Evolutionary conservation across 352 stramenopile species (phyloP), one percentile per base, ranked within the genome.

Genomic region (Phytophthora megakarya): DNA sequence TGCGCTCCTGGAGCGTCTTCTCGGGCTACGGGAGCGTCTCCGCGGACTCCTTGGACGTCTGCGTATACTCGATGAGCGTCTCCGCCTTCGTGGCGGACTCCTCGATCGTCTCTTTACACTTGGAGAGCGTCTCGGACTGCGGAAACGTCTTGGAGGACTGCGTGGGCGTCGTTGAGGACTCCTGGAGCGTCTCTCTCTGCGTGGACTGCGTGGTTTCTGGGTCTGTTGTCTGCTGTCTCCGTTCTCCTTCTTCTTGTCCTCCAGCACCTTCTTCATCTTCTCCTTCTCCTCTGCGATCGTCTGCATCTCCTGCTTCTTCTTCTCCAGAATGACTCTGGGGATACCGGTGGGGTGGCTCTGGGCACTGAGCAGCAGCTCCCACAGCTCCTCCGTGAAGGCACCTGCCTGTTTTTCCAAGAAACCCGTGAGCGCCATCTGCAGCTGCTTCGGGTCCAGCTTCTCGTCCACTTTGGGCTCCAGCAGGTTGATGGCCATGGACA

Each of bases 231-330:
- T 33, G 11, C 19, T 46, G 2, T 13, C 28, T 23, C 72, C 42
- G 11, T 37, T 43, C 42, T 81, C 76, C 15, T 68, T 52, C 10
- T 62, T 70, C 70, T 92, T 92, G 30, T 57, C 52, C 18, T 87
- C 75, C 25, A 92, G 69, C 43, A 88, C 77, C 19, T 83, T 53
- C 16, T 80, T 80, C n/a, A 93, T 58, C 33, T 77, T 61, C 7
- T 81, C 61, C 48, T 92, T 92, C 15, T 89, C 74, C 8, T 73
- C 46, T 21, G 76, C 78, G 30, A 81, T 67, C n/a, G 67, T 54
- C 52, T 89, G 76, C 56, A 97, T 81, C 56, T 97, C 89, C 37
- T 87, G 72, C 67, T 97, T 98, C 78, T 97, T 98, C 72, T 95
- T 83, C 62, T 97, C 85, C 23, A 97, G 52, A 60, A 97, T 90